Evolutionary conservation across 345 rosid genomes (phyloP).

Genomic region (Excoecaria cochinchinensis): DNA sequence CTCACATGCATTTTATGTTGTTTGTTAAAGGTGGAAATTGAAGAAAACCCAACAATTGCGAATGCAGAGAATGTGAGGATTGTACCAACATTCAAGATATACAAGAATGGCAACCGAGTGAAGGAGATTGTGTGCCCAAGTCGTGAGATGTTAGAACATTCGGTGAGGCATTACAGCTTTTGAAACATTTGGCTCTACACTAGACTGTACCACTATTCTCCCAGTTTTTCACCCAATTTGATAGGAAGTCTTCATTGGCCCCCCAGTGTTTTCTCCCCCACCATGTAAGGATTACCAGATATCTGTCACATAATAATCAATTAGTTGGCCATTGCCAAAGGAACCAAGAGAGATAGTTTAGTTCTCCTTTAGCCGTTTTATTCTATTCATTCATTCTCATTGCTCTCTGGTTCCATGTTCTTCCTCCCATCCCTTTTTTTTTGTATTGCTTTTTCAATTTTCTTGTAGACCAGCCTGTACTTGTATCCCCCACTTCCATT

Average conservation of each 20-base stretch:
- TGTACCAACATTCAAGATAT: constrained; percentile 96
- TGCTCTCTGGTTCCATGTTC: constrained; percentile 45
- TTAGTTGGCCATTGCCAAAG: constrained; percentile 36
- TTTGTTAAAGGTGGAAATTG: constrained; percentile 67
- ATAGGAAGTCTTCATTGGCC: constrained; percentile 34
- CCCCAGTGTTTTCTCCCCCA: constrained; percentile 20
- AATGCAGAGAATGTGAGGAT: constrained; percentile 77
- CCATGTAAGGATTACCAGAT: constrained; percentile 40
- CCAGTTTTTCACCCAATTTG: constrained; percentile 22
- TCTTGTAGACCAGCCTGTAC: constrained; percentile 47
- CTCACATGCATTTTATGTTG: constrained; percentile 5
- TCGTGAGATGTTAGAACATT: constrained; percentile 77
- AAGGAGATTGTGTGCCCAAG: constrained; percentile 95
- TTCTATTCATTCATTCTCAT: constrained; percentile 68
- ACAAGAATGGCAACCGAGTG: constrained; percentile 71
- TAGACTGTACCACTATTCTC: constrained; percentile 21
- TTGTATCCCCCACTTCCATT: constrained; percentile 35
- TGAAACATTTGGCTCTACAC: constrained; percentile 41
- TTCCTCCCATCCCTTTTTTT: constrained; percentile 21
- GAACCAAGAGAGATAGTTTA: constrained; percentile 53
- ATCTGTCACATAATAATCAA: constrained; percentile 53
- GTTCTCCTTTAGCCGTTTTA: constrained; percentile 44
- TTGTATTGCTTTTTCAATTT: constrained; percentile 24
- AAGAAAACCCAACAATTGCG: constrained; percentile 50
- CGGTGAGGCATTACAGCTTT: constrained; percentile 90